These are phyloP conservation scores for Puccinellia tenuiflora DNA, from an alignment of 176 grass and related monocot genomes.

Conservation along the genomic window DNA sequence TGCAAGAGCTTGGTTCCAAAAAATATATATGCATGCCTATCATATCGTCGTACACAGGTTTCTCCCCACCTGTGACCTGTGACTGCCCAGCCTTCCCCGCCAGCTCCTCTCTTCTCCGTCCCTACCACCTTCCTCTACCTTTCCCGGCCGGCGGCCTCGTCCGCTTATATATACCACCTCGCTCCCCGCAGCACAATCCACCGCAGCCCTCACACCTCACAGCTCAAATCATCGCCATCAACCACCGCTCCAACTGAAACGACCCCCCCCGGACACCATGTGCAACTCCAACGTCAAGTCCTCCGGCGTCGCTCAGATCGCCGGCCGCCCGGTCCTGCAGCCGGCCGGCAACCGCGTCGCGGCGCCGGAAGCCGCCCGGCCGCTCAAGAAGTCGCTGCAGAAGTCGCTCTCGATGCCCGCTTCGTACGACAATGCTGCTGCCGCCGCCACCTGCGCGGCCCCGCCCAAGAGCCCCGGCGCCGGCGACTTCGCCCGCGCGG, in stretches of 20 bases:
- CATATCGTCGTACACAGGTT: neutral
- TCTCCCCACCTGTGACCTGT: slow-evolving; percentile 20
- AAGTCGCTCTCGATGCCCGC: slow-evolving; percentile 70
- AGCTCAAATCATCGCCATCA: slow-evolving; percentile 26
- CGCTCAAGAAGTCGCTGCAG: slow-evolving; percentile 71
- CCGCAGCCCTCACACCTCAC: neutral
- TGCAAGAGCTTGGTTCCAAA: neutral
- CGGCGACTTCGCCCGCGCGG: neutral
- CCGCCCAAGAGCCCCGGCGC: neutral
- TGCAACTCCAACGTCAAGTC: slow-evolving; percentile 90
- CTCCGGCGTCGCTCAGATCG: slow-evolving; percentile 52
- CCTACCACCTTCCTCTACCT: slow-evolving; percentile 22
- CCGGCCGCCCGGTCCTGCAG: slow-evolving; percentile 79
- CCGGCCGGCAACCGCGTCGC: slow-evolving; percentile 78
- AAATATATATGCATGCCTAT: too few species aligned
- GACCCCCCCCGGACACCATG: slow-evolving; percentile 29
- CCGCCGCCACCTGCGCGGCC: neutral
- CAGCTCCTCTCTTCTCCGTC: slow-evolving; percentile 2
- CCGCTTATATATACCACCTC: slow-evolving; percentile 35
- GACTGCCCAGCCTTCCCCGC: slow-evolving; percentile 11
- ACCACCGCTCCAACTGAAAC: slow-evolving; percentile 1
- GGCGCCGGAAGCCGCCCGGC: slow-evolving; percentile 29
- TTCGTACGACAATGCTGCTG: slow-evolving; percentile 1
- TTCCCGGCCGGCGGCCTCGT: slow-evolving; percentile 6
- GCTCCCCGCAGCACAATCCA: slow-evolving; percentile 10